Evolutionary conservation across 306 rosid genomes (phyloP).

Genomic region (Sicyos baderoa): DNA sequence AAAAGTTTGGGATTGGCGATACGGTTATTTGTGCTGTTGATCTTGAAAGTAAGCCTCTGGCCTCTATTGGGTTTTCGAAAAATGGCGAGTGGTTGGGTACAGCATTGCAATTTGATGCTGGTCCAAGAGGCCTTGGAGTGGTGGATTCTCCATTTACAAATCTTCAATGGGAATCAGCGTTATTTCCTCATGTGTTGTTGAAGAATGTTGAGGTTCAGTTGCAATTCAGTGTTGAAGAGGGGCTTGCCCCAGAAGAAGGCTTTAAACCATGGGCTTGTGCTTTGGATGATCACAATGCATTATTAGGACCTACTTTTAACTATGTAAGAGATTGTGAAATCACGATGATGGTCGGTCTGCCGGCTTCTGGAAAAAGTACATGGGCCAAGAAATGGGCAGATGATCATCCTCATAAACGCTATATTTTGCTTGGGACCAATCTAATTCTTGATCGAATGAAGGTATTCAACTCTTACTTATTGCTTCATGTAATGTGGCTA

Average conservation of each 20-base stretch:
- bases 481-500: neutral
- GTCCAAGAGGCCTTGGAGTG: slow-evolving; percentile 33
- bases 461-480: slow-evolving; percentile 25
- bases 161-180: slow-evolving; percentile 30
- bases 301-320: slow-evolving; percentile 34
- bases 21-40: slow-evolving; percentile 41
- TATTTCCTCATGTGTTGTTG: slow-evolving; percentile 49
- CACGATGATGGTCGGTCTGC: slow-evolving; percentile 54
- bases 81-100: slow-evolving; percentile 49
- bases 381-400: slow-evolving; percentile 54
- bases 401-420: slow-evolving; percentile 46
- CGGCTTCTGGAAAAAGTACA: slow-evolving; percentile 56
- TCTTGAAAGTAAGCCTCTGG: slow-evolving; percentile 42
- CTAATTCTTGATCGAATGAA: slow-evolving; percentile 48
- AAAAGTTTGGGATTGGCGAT: slow-evolving; percentile 48
- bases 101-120: slow-evolving; percentile 33
- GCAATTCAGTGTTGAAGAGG: slow-evolving; percentile 55
- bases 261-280: slow-evolving; percentile 46
- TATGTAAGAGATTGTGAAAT: slow-evolving; percentile 39
- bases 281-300: slow-evolving; percentile 30
- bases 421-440: slow-evolving; percentile 50
- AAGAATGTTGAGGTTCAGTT: slow-evolving; percentile 46
- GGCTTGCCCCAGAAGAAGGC: slow-evolving; percentile 38
- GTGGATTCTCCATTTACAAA: slow-evolving; percentile 20
- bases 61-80: slow-evolving; percentile 46